Evolutionary conservation across 2,329 filamentous ascomycete genomes (phyloP), one percentile per base, ranked within the genome.

Genomic region (Stagonosporopsis chrysanthemi): DNA sequence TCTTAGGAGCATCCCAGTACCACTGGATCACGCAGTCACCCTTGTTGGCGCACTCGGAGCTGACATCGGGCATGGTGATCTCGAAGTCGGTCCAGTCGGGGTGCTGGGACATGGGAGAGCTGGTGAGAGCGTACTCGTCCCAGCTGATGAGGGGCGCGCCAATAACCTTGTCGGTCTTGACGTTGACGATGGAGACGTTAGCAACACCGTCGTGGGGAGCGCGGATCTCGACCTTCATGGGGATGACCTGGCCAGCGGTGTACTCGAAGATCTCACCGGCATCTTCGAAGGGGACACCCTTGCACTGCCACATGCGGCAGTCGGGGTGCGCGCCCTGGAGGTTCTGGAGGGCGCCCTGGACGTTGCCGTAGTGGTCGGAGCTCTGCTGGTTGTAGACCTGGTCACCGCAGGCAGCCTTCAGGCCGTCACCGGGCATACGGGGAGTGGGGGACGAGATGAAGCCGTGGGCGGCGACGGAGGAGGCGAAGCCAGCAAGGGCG

Each of bases 141-240:
- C 84, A 88, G 62, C 77, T 79, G 58, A 83, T 84, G 61, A 88
- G 77, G 14, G 82, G 80, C 44, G 73, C 57, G 31, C 84, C 84
- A 24, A 88, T 78, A 58, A 85, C 72, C 24, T 70, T 76, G 75
- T 86, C 82, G 62, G 79, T 80, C 35, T 77, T 75, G 11, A 81
- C 83, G 66, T 83, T 78, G 63, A 88, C 80, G 46, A 88, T 79
- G 17, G 82, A 85, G 36, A 88, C 83, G 71, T 88, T 88, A 65
- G 83, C 83, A 12, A 73, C 71, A 56, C 84, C 84, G 14, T 80
- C 81, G 75, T 86, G 84, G 23, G 83, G 83, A 38, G 82, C 82
- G 36, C 75, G 75, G 68, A 84, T 79, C 58, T 81, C 76, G 64
- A 83, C 78, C 31, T 62, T 74, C 62, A 84, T 76, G 28, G 74